A percentile compares a stretch with the other conserved stretches of the same genome.
These are phyloP conservation scores for Oldenlandia corymbosa DNA, from an alignment of 257 asterid genomes.

Conservation along the genomic window DNA sequence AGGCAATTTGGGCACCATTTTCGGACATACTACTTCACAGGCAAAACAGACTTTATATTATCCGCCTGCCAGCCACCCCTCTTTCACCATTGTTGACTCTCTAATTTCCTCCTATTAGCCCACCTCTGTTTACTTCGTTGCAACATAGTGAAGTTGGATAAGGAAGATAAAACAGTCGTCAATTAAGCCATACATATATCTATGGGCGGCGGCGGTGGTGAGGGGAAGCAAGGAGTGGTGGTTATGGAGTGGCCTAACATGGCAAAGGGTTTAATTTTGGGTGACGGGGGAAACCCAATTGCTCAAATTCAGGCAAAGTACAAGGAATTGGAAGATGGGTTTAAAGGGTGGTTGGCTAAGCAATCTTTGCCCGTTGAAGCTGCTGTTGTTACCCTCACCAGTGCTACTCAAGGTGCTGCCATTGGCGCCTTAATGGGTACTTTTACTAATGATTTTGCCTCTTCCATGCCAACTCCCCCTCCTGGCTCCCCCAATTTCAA, in stretches of 20 bases:
- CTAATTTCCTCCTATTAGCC: not conserved
- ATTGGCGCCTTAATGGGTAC: slow-evolving; percentile 86
- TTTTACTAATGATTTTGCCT: slow-evolving; percentile 48
- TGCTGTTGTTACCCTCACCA: slow-evolving; percentile 70
- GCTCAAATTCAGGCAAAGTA: slow-evolving; percentile 58
- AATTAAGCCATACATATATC: slow-evolving; percentile 18
- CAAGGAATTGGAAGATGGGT: slow-evolving; percentile 52
- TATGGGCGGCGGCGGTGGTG: too few relatives aligned
- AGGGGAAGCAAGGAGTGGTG: slow-evolving; percentile 50
- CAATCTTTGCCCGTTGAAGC: slow-evolving; percentile 86
- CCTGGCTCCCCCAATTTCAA: slow-evolving; percentile 49
- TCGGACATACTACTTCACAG: too few relatives aligned
- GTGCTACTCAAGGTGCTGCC: slow-evolving; percentile 77
- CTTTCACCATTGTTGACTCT: not conserved
- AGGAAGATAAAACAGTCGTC: too few relatives aligned
- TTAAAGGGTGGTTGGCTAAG: slow-evolving; percentile 67
- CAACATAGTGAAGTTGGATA: too few relatives aligned
- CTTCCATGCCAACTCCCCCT: slow-evolving; percentile 60
- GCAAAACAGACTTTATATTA: too few relatives aligned
- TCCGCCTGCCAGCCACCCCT: not conserved
- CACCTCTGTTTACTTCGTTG: too few relatives aligned
- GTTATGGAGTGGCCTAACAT: slow-evolving; percentile 39
- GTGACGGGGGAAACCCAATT: slow-evolving; percentile 44
- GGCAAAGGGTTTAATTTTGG: slow-evolving; percentile 14
- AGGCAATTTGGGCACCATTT: too few relatives aligned